Evolutionary conservation across 495 filamentous ascomycete genomes (phyloP).

Genomic region (Penicillium angulare): DNA sequence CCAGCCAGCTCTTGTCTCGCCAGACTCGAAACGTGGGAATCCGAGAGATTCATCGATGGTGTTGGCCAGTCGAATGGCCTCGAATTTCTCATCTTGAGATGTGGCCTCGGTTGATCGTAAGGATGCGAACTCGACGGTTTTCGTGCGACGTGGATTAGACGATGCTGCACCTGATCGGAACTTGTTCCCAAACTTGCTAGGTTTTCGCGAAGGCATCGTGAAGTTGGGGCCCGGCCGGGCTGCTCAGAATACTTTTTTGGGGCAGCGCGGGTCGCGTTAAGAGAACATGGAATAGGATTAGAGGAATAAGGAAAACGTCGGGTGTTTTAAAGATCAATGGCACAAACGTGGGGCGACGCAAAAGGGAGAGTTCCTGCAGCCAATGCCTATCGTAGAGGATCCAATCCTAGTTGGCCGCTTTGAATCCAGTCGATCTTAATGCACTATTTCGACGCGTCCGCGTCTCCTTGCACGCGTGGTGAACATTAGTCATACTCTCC

Average conservation of each 20-base stretch:
- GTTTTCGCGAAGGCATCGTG: conserved; percentile 58
- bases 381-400: conserved; percentile 15
- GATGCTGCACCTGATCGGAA: conserved; percentile 49
- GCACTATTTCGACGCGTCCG: conserved; percentile 35
- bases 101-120: conserved; percentile 78
- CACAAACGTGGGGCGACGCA: not conserved
- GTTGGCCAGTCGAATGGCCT: conserved; percentile 79
- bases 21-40: conserved; percentile 88
- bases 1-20: conserved; percentile 85
- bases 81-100: conserved; percentile 79
- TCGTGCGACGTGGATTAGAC: conserved; percentile 56
- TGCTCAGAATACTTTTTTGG: conserved; percentile 10
- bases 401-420: conserved; percentile 15
- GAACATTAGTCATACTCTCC: conserved; percentile 9
- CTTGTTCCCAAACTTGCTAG: conserved; percentile 55
- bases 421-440: conserved; percentile 26
- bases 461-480: conserved; percentile 32
- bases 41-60: conserved; percentile 93
- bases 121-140: conserved; percentile 74
- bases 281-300: conserved; percentile 27
- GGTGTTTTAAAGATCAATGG: conserved; percentile 3
- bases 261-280: conserved; percentile 7
- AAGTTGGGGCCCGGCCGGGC: conserved; percentile 30
- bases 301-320: not conserved
- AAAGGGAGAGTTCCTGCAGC: conserved; percentile 6